phyloP scores from a whole-genome alignment of 2,329 filamentous ascomycete species.

The Didymella lethalis region DNA sequence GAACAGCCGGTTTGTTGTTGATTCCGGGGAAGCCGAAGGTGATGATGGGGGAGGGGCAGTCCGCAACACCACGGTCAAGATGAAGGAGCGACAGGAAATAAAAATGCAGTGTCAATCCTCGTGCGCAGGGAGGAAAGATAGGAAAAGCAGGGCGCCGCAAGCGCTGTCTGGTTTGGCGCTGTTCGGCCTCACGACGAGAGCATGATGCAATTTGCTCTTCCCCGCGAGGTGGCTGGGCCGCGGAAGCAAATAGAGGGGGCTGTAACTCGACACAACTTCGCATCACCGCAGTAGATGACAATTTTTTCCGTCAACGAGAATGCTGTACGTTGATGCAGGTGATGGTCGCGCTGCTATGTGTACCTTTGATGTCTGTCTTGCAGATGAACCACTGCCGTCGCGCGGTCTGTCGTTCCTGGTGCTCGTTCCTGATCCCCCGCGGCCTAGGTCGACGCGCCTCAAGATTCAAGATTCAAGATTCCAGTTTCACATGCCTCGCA shows the following conservation, averaged over 20 bases:
- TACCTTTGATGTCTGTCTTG: background rate
- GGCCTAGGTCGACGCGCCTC: conserved; percentile 1
- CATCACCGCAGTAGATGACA: conserved; percentile 10
- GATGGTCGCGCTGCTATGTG: background rate
- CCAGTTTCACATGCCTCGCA: conserved; percentile 2
- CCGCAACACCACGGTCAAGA: conserved; percentile 23
- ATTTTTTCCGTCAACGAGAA: background rate
- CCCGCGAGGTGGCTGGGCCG: conserved; percentile 38
- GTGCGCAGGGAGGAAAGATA: conserved; percentile 5
- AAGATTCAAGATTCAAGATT: conserved; percentile 1
- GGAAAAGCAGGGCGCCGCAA: conserved; percentile 21
- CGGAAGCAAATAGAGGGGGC: conserved; percentile 34
- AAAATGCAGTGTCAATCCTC: conserved; percentile 12
- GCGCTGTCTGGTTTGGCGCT: conserved; percentile 28
- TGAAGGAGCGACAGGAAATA: conserved; percentile 7
- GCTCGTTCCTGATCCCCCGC: background rate
- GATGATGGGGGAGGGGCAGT: conserved; percentile 26
- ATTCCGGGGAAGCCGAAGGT: conserved; percentile 36
- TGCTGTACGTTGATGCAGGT: background rate
- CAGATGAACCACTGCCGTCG: background rate
- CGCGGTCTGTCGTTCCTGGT: background rate
- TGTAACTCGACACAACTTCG: conserved; percentile 22
- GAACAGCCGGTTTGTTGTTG: conserved; percentile 27
- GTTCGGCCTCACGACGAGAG: conserved; percentile 26
- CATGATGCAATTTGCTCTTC: conserved; percentile 42